phyloP scores from a whole-genome alignment of 1,284 basidiomycete species.

The Trichosporon faecale region DNA sequence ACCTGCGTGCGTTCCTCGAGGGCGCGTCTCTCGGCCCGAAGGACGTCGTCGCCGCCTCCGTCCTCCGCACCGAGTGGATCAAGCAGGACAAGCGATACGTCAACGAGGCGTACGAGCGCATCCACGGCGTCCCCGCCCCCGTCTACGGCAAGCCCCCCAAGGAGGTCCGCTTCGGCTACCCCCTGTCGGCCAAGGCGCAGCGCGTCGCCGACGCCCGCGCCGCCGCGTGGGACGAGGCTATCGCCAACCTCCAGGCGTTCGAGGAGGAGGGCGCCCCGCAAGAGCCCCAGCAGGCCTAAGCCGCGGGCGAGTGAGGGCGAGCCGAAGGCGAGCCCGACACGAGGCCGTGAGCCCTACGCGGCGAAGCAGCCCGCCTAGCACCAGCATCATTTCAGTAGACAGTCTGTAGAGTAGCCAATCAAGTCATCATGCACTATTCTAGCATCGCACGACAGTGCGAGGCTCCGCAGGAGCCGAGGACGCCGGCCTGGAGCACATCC shows the following conservation, averaged over 20 bases:
- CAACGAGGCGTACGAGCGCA: slow-evolving; percentile 28
- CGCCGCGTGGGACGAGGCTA: slow-evolving; percentile 32
- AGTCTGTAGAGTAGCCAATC: slow-evolving; percentile 6
- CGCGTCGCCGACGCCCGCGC: slow-evolving; percentile 30
- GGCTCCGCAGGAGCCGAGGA: background rate
- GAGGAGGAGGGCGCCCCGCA: background rate
- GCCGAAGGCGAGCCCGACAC: background rate
- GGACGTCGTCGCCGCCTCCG: slow-evolving; percentile 36
- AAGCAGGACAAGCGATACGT: slow-evolving; percentile 34
- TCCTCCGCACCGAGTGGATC: slow-evolving; percentile 41
- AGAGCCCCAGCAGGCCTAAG: background rate
- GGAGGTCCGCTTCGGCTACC: slow-evolving; percentile 44
- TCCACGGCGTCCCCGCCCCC: slow-evolving; percentile 56
- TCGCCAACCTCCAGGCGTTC: slow-evolving; percentile 30
- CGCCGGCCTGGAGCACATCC: too few species aligned
- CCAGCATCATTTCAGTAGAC: background rate
- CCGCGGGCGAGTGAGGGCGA: background rate
- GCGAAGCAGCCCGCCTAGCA: background rate
- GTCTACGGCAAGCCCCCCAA: slow-evolving; percentile 63
- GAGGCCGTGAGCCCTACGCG: too few species aligned
- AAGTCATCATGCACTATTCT: slow-evolving; percentile 11
- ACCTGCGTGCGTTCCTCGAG: slow-evolving; percentile 33
- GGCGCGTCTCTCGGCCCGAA: slow-evolving; percentile 18
- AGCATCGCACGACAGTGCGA: background rate
- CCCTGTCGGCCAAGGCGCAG: slow-evolving; percentile 35